These are phyloP conservation scores for Huntiella decipiens DNA, from an alignment of 2,329 filamentous ascomycete genomes.

Conservation along the genomic window DNA sequence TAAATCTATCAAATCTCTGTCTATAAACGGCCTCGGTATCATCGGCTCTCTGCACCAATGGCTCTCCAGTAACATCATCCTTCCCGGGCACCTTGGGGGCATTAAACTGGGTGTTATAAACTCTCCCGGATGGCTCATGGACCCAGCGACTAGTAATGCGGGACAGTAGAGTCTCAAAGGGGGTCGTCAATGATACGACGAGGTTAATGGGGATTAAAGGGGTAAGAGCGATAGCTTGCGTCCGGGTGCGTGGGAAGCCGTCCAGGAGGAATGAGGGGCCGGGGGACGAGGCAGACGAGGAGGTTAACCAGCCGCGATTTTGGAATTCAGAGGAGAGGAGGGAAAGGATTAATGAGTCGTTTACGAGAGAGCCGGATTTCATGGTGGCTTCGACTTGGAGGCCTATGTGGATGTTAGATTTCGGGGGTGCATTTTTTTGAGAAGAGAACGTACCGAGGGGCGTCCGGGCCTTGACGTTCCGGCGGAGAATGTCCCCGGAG, in stretches of 20 bases:
- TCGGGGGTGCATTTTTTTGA: not conserved
- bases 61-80: slow-evolving; percentile 84
- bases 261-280: slow-evolving; percentile 85
- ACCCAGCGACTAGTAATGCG: slow-evolving; percentile 88
- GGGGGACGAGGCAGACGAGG: slow-evolving; percentile 42
- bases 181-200: slow-evolving; percentile 72
- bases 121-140: slow-evolving; percentile 72
- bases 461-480: slow-evolving; percentile 80
- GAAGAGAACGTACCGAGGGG: slow-evolving; percentile 46
- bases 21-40: slow-evolving; percentile 78
- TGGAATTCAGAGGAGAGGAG: slow-evolving; percentile 18
- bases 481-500: slow-evolving; percentile 77
- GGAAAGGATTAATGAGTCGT: slow-evolving; percentile 66
- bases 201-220: slow-evolving; percentile 82
- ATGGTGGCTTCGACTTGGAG: slow-evolving; percentile 82
- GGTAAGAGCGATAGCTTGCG: slow-evolving; percentile 63
- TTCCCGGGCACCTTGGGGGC: slow-evolving; percentile 59
- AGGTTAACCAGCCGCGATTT: slow-evolving; percentile 12
- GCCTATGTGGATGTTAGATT: slow-evolving; percentile 29
- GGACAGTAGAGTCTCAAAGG: slow-evolving; percentile 67
- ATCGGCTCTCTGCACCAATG: slow-evolving; percentile 62
- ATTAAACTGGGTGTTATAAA: slow-evolving; percentile 93
- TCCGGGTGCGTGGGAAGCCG: slow-evolving; percentile 77
- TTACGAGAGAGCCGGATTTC: slow-evolving; percentile 73
- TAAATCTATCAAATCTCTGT: slow-evolving; percentile 61